phyloP scores from a whole-genome alignment of 352 stramenopile genomes.

The Pythium folliculosum region DNA sequence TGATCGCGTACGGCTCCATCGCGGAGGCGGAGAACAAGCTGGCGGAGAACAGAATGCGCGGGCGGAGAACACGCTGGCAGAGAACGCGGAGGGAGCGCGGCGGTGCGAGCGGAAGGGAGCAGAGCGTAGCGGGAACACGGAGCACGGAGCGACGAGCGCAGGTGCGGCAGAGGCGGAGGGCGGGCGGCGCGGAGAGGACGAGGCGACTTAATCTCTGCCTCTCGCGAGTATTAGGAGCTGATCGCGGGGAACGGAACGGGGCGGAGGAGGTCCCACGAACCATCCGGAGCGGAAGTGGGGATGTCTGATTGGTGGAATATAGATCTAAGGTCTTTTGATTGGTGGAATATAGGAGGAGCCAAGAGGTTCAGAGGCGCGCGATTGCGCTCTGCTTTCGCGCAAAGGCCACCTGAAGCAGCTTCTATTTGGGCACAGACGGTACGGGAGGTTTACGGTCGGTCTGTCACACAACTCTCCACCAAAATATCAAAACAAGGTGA shows the following conservation, averaged over 20 bases:
- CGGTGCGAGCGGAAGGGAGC: not conserved
- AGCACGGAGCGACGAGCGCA: too few relatives aligned
- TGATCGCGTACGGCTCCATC: constrained; percentile 38
- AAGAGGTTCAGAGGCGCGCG: not conserved
- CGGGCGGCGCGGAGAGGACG: not conserved
- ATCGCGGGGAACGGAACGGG: not conserved
- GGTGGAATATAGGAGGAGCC: not conserved
- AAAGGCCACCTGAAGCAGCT: too few relatives aligned
- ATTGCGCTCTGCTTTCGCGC: not conserved
- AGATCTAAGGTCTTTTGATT: not conserved
- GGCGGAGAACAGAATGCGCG: too few relatives aligned
- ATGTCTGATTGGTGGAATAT: too few relatives aligned
- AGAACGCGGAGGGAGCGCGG: too few relatives aligned
- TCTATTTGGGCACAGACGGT: too few relatives aligned
- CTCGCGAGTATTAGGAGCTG: not conserved
- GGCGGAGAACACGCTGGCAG: too few relatives aligned
- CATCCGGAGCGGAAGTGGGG: not conserved
- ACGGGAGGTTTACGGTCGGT: too few relatives aligned
- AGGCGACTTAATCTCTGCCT: not conserved
- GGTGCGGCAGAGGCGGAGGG: not conserved
- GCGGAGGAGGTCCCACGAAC: not conserved
- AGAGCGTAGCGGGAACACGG: not conserved
- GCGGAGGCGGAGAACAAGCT: not conserved
- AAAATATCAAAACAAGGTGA: too few relatives aligned
- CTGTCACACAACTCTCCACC: too few relatives aligned